Evolutionary conservation across 116 monocot genomes (phyloP), one percentile per base, ranked within the genome.

Genomic region (Zostera marina): DNA sequence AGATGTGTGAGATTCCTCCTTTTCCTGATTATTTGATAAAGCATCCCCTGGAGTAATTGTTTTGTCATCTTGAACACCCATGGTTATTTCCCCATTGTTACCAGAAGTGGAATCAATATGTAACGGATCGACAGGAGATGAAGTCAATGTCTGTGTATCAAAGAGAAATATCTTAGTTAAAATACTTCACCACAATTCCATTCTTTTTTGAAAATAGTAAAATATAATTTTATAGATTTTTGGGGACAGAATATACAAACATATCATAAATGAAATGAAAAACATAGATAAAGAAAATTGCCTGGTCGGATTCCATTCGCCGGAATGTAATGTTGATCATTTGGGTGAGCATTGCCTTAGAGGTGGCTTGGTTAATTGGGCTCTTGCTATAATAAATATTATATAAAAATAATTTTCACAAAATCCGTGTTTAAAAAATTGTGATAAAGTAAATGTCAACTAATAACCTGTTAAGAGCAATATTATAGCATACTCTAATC

Each of bases 291-390:
- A 60, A 15, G 71, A 49, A 25, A 14, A 19, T 41, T 60, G 80
- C 98, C 81, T 79, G 79, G 66, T 90, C 98, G 55, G 81, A 76
- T 64, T 84, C 98, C 91, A 99, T 98, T 64, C 98, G 54, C 64
- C 86, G 71, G 47, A 98, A 90, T 45, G 80, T 49, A 54, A 98
- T 90, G 59, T 86, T 98, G 57, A 98, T 86, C 79, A 90, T 98
- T 68, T 98, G 98, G 53, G 90, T 98, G 70, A 98, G 63, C 90
- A 90, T 98, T 59, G 98, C 98, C 60, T 83, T 98, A 54, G 98
- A 82, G 43, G 98, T 98, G 45, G 81, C 86, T 76, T 90, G 98
- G 71, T 90, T 98, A 60, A 98, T 69, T 52, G 83, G 83, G 66
- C 81, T 98, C 79, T 98, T 98, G 67, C 98, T 98, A 65, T 25